A percentile compares a stretch with the other conserved stretches of the same genome.
Evolutionary conservation across 305 asterid species (phyloP).

Genomic region (Petunia hybrid): DNA sequence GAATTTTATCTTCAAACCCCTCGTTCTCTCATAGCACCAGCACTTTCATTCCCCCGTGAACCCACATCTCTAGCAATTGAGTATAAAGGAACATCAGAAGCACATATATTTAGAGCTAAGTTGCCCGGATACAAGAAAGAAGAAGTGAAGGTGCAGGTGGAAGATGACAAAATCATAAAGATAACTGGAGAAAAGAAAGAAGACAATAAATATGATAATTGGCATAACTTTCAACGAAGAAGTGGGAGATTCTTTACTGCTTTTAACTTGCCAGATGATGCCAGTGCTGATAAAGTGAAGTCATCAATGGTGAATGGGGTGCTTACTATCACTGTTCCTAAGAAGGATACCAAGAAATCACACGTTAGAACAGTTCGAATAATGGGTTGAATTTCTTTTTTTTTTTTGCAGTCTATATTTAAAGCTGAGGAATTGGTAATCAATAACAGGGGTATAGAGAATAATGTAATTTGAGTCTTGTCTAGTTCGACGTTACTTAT

Average conservation of each 20-base stretch:
- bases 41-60: background rate
- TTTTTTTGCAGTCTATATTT: too few species aligned
- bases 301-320: slow-evolving; percentile 40
- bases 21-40: slow-evolving; percentile 26
- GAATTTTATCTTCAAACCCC: slow-evolving; percentile 5
- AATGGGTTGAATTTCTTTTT: background rate
- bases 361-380: background rate
- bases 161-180: slow-evolving; percentile 39
- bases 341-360: background rate
- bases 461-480: too few species aligned
- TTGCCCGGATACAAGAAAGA: slow-evolving; percentile 47
- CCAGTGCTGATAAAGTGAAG: slow-evolving; percentile 32
- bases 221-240: slow-evolving; percentile 32
- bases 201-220: slow-evolving; percentile 22
- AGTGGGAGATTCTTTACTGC: slow-evolving; percentile 32
- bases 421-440: too few species aligned
- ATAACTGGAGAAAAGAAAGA: slow-evolving; percentile 34
- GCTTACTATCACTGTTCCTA: slow-evolving; percentile 34
- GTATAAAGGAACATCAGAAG: slow-evolving; percentile 42
- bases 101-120: slow-evolving; percentile 35
- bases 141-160: slow-evolving; percentile 42
- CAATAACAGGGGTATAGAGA: too few species aligned
- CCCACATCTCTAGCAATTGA: slow-evolving; percentile 16
- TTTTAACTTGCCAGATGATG: slow-evolving; percentile 35
- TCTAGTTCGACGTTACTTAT: too few species aligned